These are phyloP conservation scores for Trichoderma guizhouense DNA, from an alignment of 2,329 filamentous ascomycete species.

Conservation along the genomic window DNA sequence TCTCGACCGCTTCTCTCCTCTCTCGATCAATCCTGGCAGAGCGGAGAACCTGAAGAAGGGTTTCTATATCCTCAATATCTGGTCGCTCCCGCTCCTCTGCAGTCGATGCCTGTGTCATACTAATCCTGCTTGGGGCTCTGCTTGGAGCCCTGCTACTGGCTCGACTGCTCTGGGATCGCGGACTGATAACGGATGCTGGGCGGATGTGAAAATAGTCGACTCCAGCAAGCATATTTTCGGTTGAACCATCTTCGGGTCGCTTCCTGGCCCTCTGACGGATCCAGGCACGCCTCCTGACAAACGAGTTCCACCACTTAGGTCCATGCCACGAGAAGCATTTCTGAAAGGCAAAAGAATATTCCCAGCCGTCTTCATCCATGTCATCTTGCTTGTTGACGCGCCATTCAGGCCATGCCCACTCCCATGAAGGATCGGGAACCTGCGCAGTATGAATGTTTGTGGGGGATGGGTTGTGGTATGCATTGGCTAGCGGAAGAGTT, in stretches of 20 bases:
- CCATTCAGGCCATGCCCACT: constrained; percentile 75
- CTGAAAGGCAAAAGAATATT: constrained; percentile 87
- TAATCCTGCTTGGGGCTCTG: constrained; percentile 35
- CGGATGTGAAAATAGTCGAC: constrained; percentile 78
- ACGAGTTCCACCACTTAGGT: constrained; percentile 89
- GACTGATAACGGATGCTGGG: constrained; percentile 43
- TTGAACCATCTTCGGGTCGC: constrained; percentile 40
- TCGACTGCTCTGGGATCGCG: constrained; percentile 33
- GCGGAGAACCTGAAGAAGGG: constrained; percentile 66
- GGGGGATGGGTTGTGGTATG: constrained; percentile 56
- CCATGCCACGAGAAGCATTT: constrained; percentile 80
- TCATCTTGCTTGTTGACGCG: constrained; percentile 68
- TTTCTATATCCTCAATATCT: constrained; percentile 60
- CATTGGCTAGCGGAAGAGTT: constrained; percentile 51
- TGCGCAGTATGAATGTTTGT: constrained; percentile 79
- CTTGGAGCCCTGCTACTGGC: constrained; percentile 32
- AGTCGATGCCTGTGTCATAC: constrained; percentile 35
- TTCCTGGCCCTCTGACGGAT: constrained; percentile 72
- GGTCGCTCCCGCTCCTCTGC: constrained; percentile 55
- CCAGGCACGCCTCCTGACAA: constrained; percentile 88
- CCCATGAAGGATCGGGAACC: constrained; percentile 91
- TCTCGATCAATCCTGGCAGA: constrained; percentile 79
- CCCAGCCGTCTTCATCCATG: constrained; percentile 84
- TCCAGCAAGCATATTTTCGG: constrained; percentile 61
- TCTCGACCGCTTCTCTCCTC: constrained; percentile 79